Evolutionary conservation across 371 early-diverging fungal genomes (phyloP), one percentile per base, ranked within the genome.

Genomic region (Mucor piriformis): DNA sequence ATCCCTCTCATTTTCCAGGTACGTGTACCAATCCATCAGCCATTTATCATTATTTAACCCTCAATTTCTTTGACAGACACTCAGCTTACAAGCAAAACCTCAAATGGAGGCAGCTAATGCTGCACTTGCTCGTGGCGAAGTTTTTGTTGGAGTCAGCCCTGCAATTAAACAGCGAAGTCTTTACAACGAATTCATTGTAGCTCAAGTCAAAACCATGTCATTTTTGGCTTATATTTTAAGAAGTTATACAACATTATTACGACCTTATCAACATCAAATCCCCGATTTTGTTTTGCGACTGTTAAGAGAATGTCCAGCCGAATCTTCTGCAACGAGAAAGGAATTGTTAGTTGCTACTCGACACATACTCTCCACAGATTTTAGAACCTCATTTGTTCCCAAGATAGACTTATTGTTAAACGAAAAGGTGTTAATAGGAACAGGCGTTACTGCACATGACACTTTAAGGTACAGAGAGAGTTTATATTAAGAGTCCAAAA

Each of bases 171-270:
- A 94, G 63, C 67, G 85, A 35, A 73, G 73, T 23, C 84, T 88
- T 7, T 94, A 92, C 57, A 82, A 83, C 16, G 96, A 96, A 47
- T 90, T 94, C 65, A 92, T 93, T 54, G 86, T 89, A 7, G 84
- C 92, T 15, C 96, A 96, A 82, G 92, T 93, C 35, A 95, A 95
- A 88, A 98, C 96, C 10, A 88, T 97, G 74, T 95, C 97, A 2
- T 98, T 98, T 71, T 71, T 99, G 54, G 97, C 99, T 0, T 96
- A 95, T 67, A 93, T 98, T 52, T 73, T 95, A 51, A 85, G 94
- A 40, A 87, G 88, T 29, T 94, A 94, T 50, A 84, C 87, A 12
- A 64, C 73, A 16, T 66, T 85, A 11, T 70, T 95, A 47, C 76
- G 85, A 42, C 89, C 91, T 13, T 87, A 90, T 67, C 87, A 93